phyloP scores from a whole-genome alignment of 2,329 filamentous ascomycete genomes.

The Colletotrichum horii region DNA sequence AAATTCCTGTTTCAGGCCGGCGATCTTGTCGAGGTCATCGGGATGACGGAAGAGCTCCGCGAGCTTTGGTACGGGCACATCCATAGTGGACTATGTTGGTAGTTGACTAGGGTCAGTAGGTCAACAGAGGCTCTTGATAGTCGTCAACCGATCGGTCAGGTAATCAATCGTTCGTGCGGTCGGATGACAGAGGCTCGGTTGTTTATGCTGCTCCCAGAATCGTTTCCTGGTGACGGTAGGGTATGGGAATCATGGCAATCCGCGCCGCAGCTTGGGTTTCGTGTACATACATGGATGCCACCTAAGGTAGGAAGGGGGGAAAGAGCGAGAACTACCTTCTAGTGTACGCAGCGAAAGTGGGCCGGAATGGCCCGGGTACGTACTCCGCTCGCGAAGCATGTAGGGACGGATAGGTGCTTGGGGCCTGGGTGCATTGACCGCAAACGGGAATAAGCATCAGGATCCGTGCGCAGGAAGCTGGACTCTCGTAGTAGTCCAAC shows the following conservation, averaged over 20 bases:
- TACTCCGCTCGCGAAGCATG: too few species aligned
- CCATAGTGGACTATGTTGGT: constrained; percentile 50
- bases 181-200: background rate
- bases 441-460: background rate
- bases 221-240: background rate
- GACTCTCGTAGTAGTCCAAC: background rate
- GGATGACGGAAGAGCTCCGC: constrained; percentile 92
- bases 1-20: constrained; percentile 88
- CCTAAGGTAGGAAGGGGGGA: background rate
- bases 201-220: background rate
- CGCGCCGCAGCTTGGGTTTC: constrained; percentile 4
- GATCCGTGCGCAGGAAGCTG: background rate
- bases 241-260: constrained; percentile 1
- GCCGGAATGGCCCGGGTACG: too few species aligned
- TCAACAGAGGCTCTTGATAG: background rate
- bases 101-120: background rate
- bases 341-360: background rate
- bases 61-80: constrained; percentile 77
- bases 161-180: background rate
- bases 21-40: constrained; percentile 96
- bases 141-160: background rate
- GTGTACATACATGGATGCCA: background rate
- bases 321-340: background rate
- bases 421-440: background rate
- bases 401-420: too few species aligned